A percentile compares a stretch with the other conserved stretches of the same genome.
phyloP scores from a whole-genome alignment of 257 asterid species.

The Salvia rosmarinus region DNA sequence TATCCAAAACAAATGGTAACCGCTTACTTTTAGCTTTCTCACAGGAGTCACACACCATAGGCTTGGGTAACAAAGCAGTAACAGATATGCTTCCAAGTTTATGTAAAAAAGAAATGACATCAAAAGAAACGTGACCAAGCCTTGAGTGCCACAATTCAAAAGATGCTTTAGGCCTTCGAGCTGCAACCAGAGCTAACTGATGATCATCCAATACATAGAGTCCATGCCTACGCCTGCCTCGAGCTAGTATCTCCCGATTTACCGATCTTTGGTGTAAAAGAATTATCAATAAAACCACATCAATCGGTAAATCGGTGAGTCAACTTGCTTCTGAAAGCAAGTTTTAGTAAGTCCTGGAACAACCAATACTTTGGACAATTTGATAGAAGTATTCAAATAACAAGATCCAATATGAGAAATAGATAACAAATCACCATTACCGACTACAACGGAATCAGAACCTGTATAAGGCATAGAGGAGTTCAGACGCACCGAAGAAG shows the following conservation, averaged over 20 bases:
- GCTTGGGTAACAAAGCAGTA: background rate
- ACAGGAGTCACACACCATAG: background rate
- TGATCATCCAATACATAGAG: background rate
- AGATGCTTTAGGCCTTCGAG: background rate
- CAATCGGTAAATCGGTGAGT: background rate
- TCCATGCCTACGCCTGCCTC: background rate
- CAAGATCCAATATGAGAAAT: background rate
- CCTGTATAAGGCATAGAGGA: background rate
- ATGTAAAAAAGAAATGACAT: background rate
- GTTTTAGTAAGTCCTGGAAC: background rate
- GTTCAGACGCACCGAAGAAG: background rate
- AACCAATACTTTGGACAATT: background rate
- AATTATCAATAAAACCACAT: background rate
- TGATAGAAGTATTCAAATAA: background rate
- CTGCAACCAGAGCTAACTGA: background rate
- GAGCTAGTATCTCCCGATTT: background rate
- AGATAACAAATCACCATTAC: conserved; percentile 4
- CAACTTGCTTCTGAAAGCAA: background rate
- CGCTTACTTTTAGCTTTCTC: background rate
- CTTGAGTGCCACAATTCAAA: too few relatives aligned
- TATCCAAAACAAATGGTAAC: background rate
- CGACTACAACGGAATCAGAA: background rate
- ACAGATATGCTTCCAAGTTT: background rate
- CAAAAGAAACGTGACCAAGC: too few relatives aligned
- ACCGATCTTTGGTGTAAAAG: background rate